A percentile compares a stretch with the other conserved stretches of the same genome.
phyloP scores from a whole-genome alignment of 805 yeast species.

The Maudiozyma saulgeensis region DNA sequence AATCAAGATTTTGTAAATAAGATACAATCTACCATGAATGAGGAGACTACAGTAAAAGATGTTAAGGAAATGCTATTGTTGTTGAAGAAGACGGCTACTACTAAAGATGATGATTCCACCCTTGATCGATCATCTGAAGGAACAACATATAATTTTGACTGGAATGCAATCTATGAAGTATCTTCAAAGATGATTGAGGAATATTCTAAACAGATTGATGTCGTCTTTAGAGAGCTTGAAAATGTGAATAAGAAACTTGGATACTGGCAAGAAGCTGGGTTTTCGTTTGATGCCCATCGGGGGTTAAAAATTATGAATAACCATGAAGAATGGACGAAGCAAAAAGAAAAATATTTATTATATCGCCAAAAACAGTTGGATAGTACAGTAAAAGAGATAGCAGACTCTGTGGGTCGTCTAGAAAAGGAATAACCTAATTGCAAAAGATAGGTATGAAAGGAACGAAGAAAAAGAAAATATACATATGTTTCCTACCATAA shows the following conservation, averaged over 20 bases:
- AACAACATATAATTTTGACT: conserved; percentile 13
- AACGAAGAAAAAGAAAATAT: no score
- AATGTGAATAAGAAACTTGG: conserved; percentile 18
- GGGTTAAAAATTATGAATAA: conserved; percentile 20
- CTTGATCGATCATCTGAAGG: background rate
- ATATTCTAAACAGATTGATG: conserved; percentile 22
- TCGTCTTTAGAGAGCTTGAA: conserved; percentile 15
- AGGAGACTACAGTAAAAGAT: background rate
- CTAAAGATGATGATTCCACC: background rate
- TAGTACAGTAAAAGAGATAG: background rate
- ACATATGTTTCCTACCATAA: no score
- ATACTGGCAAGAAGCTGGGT: conserved; percentile 29
- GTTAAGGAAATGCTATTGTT: background rate
- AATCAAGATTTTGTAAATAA: background rate
- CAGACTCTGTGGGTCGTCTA: background rate
- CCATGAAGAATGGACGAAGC: conserved; percentile 23
- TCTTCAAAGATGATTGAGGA: conserved; percentile 24
- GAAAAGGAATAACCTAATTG: background rate
- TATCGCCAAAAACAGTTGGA: conserved; percentile 16
- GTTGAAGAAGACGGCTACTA: background rate
- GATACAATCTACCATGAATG: background rate
- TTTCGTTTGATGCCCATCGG: conserved; percentile 24
- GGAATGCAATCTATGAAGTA: conserved; percentile 25
- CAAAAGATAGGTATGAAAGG: no score
- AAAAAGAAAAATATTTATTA: conserved; percentile 18